These are phyloP conservation scores for Elongisporangium prolatum DNA, from an alignment of 352 stramenopile species.

Conservation along the genomic window DNA sequence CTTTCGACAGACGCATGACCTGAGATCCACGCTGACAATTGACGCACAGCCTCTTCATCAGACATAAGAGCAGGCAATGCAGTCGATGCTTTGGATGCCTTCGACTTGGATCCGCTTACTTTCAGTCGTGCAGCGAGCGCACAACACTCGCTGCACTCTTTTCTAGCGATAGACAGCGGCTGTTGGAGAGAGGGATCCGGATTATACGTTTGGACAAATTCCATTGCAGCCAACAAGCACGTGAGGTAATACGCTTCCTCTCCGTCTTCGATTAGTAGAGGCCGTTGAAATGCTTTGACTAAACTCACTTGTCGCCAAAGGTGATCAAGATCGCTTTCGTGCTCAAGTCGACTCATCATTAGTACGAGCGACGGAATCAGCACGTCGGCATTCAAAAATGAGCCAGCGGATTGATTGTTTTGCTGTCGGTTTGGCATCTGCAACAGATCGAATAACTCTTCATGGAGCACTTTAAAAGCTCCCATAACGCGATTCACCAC, in stretches of 20 bases:
- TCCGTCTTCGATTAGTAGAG: constrained; percentile 13
- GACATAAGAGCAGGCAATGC: neutral
- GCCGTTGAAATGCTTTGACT: constrained; percentile 16
- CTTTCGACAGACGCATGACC: neutral
- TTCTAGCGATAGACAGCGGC: neutral
- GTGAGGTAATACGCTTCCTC: constrained; percentile 33
- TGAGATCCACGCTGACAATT: constrained; percentile 1
- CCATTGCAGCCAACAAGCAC: constrained; percentile 21
- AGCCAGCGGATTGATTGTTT: neutral
- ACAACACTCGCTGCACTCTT: constrained; percentile 2
- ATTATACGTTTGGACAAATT: constrained; percentile 14
- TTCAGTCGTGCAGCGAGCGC: neutral
- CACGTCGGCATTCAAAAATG: constrained; percentile 25
- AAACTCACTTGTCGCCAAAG: constrained; percentile 18
- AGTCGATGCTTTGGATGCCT: neutral
- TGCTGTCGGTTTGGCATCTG: too few species aligned
- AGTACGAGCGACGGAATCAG: constrained; percentile 26
- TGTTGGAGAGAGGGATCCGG: neutral
- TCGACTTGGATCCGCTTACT: neutral
- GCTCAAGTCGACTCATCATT: constrained; percentile 19
- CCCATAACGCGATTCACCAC: too few species aligned
- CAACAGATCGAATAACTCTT: too few species aligned
- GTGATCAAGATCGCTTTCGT: constrained; percentile 9
- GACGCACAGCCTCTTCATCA: neutral
- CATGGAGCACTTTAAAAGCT: too few species aligned